Conservation (phyloP, 495 filamentous ascomycete species). For the Hypomontagnella monticulosa region DNA sequence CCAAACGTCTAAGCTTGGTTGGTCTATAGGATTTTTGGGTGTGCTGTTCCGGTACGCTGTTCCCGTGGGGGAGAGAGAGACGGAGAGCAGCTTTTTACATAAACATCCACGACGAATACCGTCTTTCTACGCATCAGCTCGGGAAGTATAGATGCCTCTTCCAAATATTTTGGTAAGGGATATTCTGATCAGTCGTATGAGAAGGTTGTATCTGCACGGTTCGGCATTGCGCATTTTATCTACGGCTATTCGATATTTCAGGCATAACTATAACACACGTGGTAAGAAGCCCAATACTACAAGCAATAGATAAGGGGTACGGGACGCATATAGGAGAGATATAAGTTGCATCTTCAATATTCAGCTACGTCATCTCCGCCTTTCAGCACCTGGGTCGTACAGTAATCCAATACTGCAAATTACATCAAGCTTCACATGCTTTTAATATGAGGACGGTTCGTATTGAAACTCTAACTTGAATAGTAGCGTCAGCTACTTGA, state of each 20-base stretch:
- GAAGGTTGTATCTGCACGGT: too few relatives aligned
- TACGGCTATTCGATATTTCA: too few relatives aligned
- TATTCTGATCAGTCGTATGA: too few relatives aligned
- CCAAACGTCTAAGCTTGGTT: conserved; percentile 19
- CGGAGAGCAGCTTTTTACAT: too few relatives aligned
- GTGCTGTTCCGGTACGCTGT: conserved; percentile 7
- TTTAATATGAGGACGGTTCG: neutral
- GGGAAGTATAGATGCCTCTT: too few relatives aligned
- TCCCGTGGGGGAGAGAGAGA: conserved; percentile 4
- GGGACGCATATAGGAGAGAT: neutral
- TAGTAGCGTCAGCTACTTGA: neutral
- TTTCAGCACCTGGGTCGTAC: neutral
- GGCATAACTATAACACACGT: too few relatives aligned
- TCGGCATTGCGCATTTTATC: too few relatives aligned
- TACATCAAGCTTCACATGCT: conserved; percentile 24
- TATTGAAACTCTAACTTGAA: neutral
- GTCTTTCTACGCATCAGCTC: too few relatives aligned
- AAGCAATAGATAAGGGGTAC: neutral
- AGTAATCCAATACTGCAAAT: conserved; percentile 9
- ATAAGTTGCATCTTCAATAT: neutral
- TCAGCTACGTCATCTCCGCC: conserved; percentile 38
- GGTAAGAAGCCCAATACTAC: too few relatives aligned
- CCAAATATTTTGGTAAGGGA: too few relatives aligned
- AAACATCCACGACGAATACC: too few relatives aligned
- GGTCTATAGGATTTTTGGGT: conserved; percentile 24